These are phyloP conservation scores for Biscogniauxia marginata DNA, from an alignment of 2,329 filamentous ascomycete species.

Conservation along the genomic window DNA sequence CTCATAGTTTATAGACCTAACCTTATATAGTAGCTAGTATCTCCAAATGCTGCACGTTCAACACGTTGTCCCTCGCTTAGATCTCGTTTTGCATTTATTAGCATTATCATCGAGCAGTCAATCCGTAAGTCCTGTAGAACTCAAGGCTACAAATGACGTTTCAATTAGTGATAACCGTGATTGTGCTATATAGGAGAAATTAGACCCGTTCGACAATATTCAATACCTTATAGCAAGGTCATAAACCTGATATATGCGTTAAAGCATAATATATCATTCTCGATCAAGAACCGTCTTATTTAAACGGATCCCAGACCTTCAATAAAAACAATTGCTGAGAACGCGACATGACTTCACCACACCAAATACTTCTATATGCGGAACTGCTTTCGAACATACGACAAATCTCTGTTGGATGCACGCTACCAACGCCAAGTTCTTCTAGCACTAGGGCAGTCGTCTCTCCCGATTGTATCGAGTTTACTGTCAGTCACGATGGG, in stretches of 20 bases:
- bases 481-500: conserved; percentile 50
- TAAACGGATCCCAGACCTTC: neutral
- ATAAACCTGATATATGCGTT: neutral
- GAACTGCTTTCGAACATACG: conserved; percentile 65
- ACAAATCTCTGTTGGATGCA: conserved; percentile 59
- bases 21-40: neutral
- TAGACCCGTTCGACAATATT: no score
- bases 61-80: no score
- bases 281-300: neutral
- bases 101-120: no score
- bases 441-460: conserved; percentile 44
- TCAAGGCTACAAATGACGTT: no score
- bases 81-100: no score
- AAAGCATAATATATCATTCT: neutral
- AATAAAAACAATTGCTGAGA: conserved; percentile 10
- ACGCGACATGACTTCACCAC: conserved; percentile 22
- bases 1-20: no score
- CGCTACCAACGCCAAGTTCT: conserved; percentile 44
- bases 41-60: no score
- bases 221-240: no score
- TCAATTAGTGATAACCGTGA: no score
- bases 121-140: no score
- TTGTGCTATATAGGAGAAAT: no score
- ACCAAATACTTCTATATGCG: conserved; percentile 51
- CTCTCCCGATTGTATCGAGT: conserved; percentile 42